Base-by-base conservation (phyloP, 1,284 basidiomycete genomes). In the Rhodotorula mucilaginosa region DNA sequence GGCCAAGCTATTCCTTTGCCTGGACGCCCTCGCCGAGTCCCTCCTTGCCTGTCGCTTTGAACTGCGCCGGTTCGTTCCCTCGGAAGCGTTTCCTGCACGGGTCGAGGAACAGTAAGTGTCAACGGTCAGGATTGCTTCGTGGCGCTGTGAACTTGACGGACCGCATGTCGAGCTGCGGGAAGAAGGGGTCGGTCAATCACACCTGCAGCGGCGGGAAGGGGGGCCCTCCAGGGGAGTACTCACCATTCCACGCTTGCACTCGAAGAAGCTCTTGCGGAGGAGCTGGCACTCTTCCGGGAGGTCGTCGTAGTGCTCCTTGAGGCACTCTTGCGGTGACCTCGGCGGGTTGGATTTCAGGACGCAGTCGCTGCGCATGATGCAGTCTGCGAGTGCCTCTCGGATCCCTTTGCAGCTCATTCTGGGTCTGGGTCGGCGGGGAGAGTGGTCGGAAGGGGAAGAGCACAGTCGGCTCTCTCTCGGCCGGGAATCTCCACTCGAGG, bases 211-310 rank as follows among this genome's bases (percentile, higher is more conserved):
- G 2, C 10, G 2, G 3, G 8, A 1, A 34, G 10, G 23, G 31
- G 31, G 26, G 26, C 26, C 26, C 26, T 26, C 26, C 26, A 26
- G 26, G 3, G 6, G 3, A 15, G 23, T 6, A 84, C 89, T 71
- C 69, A 92, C 91, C 89, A 93, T 90, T 54, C 89, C 90, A 71
- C 91, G 85, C 81, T 93, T 93, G 82, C 91, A 93, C 77, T 93
- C 90, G 77, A 90, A 92, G 3, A 89, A 88, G 7, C 91, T 90
- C 79, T 87, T 87, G 64, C 91, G 84, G 65, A 93, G 81, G 29
- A 87, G 85, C 78, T 87, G 86, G 79, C 91, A 93, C 76, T 88
- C 84, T 76, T 89, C 87, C 12, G 91, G 91, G 48, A 93, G 83
- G 75, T 91, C 88, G 71, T 88, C 83, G 34, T 82, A 82, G 80